Conservation (phyloP, 2,329 filamentous ascomycete genomes). For the Aspergillus nomiae region DNA sequence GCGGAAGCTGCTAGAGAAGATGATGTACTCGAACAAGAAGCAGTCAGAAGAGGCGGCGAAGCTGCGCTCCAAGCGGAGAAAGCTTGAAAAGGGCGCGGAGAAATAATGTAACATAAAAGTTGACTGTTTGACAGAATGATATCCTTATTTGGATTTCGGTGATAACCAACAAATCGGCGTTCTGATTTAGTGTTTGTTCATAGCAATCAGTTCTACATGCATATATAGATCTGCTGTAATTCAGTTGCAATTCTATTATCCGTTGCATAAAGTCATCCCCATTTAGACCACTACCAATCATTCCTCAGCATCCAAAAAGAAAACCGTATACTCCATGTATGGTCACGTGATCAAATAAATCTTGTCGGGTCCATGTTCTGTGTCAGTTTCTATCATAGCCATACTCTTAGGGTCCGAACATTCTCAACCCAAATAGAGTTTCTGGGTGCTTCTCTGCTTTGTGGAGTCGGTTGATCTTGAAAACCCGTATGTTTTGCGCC, state of each 20-base stretch:
- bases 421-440: not conserved
- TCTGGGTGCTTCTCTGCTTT: not conserved
- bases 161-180: conserved; percentile 19
- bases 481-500: not conserved
- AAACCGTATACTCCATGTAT: not conserved
- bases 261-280: not conserved
- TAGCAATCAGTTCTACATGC: conserved; percentile 12
- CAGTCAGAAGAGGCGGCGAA: conserved; percentile 87
- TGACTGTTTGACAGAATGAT: conserved; percentile 25
- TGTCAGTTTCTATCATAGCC: not conserved
- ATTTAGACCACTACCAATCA: not conserved
- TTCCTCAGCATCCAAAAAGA: not conserved
- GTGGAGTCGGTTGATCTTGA: not conserved
- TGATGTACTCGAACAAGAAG: conserved; percentile 93
- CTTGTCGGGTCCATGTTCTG: conserved; percentile 6
- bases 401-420: not conserved
- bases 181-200: conserved; percentile 17
- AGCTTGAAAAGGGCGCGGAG: conserved; percentile 66
- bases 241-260: not conserved
- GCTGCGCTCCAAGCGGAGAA: conserved; percentile 85
- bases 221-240: conserved; percentile 12
- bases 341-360: conserved; percentile 16
- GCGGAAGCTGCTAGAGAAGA: conserved; percentile 95
- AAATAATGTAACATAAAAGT: conserved; percentile 29
- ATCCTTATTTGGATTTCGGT: conserved; percentile 25